Evolutionary conservation across 2,329 filamentous ascomycete genomes (phyloP), one percentile per base, ranked within the genome.

Genomic region (Conoideocrella luteorostrata): DNA sequence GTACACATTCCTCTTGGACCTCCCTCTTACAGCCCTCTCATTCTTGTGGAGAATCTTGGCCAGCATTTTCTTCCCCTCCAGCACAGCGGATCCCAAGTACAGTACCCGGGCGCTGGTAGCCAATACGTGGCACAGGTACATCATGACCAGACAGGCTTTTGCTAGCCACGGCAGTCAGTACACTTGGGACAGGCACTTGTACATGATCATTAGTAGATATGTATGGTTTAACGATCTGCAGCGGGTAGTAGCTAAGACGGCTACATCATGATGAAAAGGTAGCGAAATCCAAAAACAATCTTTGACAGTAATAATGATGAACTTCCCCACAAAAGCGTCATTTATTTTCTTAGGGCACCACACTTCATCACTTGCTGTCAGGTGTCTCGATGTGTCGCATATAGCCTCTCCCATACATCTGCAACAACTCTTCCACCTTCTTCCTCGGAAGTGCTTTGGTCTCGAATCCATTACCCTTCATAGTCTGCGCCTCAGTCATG

Each of bases 151-250:
- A n/a, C 35, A 51, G 9, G 64, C 65, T 1, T 67, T 68, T 47
- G 53, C 58, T 17, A 59, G 60, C 36, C 64, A 68, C 45, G 48
- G 48, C 26, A 65, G 60, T 43, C 65, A 68, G 50, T 67, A 67
- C 43, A 62, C 63, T 2, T 67, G 64, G 63, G 65, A 68, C 44
- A 55, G 65, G 13, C 54, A 62, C 30, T 30, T 68, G 45, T 68
- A 68, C 50, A 55, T 67, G 57, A 45, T 67, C 2, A 37, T 65
- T 7, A 66, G 63, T 48, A 61, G 64, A 32, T 64, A 68, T 45
- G 61, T 67, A 29, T 68, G 65, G 65, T 65, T 65, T 47, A 68
- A 68, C 43, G 50, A 52, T 35, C 23, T 54, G 33, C 45, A 34
- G 41, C 52, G 41, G 39, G 43, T 52, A 30, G 40, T 38, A 15